Percentiles rank a stretch among this genome's conserved stretches.
phyloP scores from a whole-genome alignment of 495 filamentous ascomycete genomes.

The Trypethelium eluteriae region DNA sequence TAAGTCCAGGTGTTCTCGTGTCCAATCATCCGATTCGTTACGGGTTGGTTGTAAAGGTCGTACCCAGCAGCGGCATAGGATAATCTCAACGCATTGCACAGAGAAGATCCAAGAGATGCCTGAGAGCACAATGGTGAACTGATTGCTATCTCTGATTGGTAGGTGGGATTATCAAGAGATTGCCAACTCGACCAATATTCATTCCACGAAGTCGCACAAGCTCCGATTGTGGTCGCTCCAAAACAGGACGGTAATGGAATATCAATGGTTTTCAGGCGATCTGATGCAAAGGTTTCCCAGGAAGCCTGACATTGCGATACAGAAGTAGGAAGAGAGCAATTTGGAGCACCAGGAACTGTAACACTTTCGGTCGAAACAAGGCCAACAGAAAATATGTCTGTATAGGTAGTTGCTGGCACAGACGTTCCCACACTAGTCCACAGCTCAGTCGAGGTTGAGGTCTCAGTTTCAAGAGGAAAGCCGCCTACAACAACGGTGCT shows the following conservation, averaged over 20 bases:
- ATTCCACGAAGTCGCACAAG: background rate
- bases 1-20: background rate
- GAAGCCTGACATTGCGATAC: background rate
- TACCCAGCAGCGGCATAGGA: background rate
- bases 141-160: background rate
- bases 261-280: background rate
- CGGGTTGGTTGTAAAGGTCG: slow-evolving; percentile 2
- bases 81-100: background rate
- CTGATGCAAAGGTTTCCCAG: slow-evolving; percentile 2
- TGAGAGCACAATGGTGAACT: slow-evolving; percentile 6
- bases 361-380: background rate
- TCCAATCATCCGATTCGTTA: background rate
- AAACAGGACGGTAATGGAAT: slow-evolving; percentile 1
- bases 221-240: background rate
- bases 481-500: background rate
- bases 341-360: background rate
- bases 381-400: slow-evolving; percentile 2
- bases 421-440: background rate
- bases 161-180: background rate
- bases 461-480: background rate
- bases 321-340: background rate
- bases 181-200: slow-evolving; percentile 1
- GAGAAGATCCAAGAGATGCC: slow-evolving; percentile 1
- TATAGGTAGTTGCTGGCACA: background rate
- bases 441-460: background rate